phyloP scores from a whole-genome alignment of 2,329 filamentous ascomycete species.

The Stenocarpella maydis region DNA sequence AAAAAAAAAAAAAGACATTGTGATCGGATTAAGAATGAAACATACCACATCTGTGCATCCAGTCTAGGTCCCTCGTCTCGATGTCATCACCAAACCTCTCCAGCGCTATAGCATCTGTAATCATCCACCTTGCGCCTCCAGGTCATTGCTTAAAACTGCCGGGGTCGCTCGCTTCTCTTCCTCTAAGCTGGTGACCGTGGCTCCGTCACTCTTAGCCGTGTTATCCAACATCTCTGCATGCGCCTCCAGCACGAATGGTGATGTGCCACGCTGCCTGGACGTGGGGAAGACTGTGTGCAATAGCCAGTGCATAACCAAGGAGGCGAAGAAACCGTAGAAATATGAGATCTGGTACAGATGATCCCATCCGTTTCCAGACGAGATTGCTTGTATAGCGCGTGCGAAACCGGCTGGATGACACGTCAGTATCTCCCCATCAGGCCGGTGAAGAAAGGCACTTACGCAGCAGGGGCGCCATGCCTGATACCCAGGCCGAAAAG shows the following conservation, averaged over 20 bases:
- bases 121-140: not conserved
- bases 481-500: constrained; percentile 50
- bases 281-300: constrained; percentile 39
- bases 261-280: constrained; percentile 39
- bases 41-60: no score
- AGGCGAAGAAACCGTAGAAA: constrained; percentile 43
- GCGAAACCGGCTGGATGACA: constrained; percentile 39
- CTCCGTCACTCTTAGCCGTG: not conserved
- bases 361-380: constrained; percentile 43
- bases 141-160: not conserved
- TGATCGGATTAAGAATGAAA: no score
- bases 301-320: constrained; percentile 38
- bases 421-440: not conserved
- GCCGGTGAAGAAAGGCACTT: constrained; percentile 23
- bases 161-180: constrained; percentile 13
- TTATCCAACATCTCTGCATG: constrained; percentile 35
- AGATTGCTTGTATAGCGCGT: constrained; percentile 38
- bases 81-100: not conserved
- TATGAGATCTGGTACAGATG: constrained; percentile 43
- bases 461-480: constrained; percentile 46
- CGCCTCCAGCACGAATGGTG: constrained; percentile 41
- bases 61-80: not conserved
- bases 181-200: not conserved
- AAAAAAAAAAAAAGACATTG: no score
- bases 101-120: no score